phyloP scores from a whole-genome alignment of 805 yeast genomes.

The Myxozyma kluyveri region DNA sequence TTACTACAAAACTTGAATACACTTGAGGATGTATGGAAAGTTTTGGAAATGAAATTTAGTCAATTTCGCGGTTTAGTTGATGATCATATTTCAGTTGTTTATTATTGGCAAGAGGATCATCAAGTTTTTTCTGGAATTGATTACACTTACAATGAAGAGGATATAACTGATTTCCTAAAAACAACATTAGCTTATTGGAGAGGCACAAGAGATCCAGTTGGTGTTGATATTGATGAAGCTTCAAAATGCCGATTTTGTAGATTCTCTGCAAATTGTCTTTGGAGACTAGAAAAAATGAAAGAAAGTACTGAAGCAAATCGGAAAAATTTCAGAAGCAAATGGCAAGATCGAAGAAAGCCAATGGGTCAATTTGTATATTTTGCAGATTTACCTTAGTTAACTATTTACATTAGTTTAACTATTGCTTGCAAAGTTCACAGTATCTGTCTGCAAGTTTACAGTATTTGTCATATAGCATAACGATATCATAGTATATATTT shows the following conservation, averaged over 20 bases:
- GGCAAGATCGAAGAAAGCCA: not conserved
- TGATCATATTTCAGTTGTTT: constrained; percentile 13
- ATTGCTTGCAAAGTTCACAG: not conserved
- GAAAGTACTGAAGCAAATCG: constrained; percentile 18
- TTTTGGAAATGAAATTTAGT: constrained; percentile 6
- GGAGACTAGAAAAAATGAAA: constrained; percentile 20
- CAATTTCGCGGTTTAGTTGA: constrained; percentile 12
- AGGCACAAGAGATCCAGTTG: constrained; percentile 25
- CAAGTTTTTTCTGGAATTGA: constrained; percentile 20
- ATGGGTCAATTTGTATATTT: constrained; percentile 10
- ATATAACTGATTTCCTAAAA: not conserved
- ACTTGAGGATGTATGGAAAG: constrained; percentile 18
- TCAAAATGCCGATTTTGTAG: constrained; percentile 26
- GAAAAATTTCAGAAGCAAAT: constrained; percentile 8
- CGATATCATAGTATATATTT: not conserved
- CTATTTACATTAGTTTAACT: not conserved
- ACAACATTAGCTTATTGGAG: constrained; percentile 20
- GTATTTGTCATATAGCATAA: too few relatives aligned
- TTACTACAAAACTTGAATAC: constrained; percentile 6
- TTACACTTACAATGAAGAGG: constrained; percentile 10
- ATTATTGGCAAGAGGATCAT: constrained; percentile 20
- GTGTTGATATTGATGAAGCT: constrained; percentile 29
- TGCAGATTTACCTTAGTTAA: not conserved
- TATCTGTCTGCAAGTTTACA: not conserved
- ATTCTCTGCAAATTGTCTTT: constrained; percentile 18